Conservation (phyloP, 1,139 yeast genomes). For the Wickerhamomyces sp. region DNA sequence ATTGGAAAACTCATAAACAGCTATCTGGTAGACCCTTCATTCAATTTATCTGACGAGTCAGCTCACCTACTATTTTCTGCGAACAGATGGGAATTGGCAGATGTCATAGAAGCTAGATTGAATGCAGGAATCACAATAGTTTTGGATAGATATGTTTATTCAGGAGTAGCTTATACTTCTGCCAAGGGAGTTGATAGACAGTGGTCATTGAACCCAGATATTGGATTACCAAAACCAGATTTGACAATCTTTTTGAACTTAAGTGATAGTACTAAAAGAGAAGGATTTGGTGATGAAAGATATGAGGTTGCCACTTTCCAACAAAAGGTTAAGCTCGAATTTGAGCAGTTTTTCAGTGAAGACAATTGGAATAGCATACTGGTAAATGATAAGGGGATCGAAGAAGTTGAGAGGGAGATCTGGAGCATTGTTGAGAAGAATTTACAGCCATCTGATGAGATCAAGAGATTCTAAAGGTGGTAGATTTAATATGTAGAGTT, state of each 20-base stretch:
- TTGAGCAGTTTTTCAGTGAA: constrained; percentile 42
- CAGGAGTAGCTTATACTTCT: constrained; percentile 88
- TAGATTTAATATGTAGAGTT: background rate
- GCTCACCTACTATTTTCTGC: constrained; percentile 89
- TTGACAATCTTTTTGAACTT: constrained; percentile 72
- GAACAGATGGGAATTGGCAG: constrained; percentile 83
- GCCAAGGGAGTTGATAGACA: constrained; percentile 71
- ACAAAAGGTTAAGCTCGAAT: constrained; percentile 54
- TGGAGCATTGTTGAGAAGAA: constrained; percentile 22
- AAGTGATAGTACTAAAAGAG: constrained; percentile 46
- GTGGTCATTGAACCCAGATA: constrained; percentile 82
- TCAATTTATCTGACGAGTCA: constrained; percentile 61
- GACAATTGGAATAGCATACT: constrained; percentile 28
- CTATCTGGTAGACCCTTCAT: constrained; percentile 53
- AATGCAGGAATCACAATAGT: constrained; percentile 55
- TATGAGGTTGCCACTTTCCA: constrained; percentile 80
- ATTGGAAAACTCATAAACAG: constrained; percentile 75
- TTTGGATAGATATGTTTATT: constrained; percentile 83
- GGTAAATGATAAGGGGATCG: constrained; percentile 58
- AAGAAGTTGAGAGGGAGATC: constrained; percentile 39
- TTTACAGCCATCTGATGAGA: constrained; percentile 5
- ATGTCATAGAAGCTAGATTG: constrained; percentile 42
- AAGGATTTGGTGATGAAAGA: constrained; percentile 89
- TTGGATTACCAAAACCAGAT: constrained; percentile 87
- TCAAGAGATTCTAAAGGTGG: constrained; percentile 9